A percentile compares a stretch with the other conserved stretches of the same genome.
phyloP scores from a whole-genome alignment of 2,329 filamentous ascomycete genomes.

The Cyanodermella asteris region DNA sequence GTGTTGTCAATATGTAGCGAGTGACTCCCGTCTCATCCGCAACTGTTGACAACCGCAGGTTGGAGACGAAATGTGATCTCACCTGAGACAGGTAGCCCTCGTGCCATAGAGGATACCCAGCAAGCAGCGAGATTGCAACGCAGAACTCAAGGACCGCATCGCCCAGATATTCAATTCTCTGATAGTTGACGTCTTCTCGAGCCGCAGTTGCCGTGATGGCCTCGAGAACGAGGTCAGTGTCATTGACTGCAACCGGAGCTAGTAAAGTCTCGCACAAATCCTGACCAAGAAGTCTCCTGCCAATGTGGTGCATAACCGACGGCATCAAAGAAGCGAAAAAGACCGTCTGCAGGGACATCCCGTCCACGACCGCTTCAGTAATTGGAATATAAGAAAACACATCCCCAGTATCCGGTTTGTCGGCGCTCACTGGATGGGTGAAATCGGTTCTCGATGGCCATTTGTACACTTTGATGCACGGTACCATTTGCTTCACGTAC shows the following conservation, averaged over 20 bases:
- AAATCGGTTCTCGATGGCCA: conserved; percentile 16
- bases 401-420: conserved; percentile 3
- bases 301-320: conserved; percentile 48
- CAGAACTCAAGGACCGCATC: conserved; percentile 64
- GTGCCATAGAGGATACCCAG: conserved; percentile 40
- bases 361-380: conserved; percentile 16
- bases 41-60: conserved; percentile 46
- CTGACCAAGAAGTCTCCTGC: conserved; percentile 39
- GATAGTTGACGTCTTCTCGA: conserved; percentile 44
- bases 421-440: conserved; percentile 10
- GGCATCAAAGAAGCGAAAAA: conserved; percentile 43
- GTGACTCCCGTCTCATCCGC: conserved; percentile 44
- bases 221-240: conserved; percentile 36
- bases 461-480: conserved; percentile 10
- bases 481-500: conserved; percentile 4
- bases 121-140: conserved; percentile 42
- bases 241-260: conserved; percentile 27
- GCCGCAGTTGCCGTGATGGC: conserved; percentile 50
- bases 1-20: conserved; percentile 45
- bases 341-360: conserved; percentile 23
- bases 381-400: conserved; percentile 7
- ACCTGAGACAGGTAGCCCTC: conserved; percentile 51
- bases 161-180: conserved; percentile 69
- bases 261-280: conserved; percentile 36
- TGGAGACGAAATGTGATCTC: conserved; percentile 53